Evolutionary conservation across 495 filamentous ascomycete species (phyloP).

Genomic region (Neurospora pannonica): DNA sequence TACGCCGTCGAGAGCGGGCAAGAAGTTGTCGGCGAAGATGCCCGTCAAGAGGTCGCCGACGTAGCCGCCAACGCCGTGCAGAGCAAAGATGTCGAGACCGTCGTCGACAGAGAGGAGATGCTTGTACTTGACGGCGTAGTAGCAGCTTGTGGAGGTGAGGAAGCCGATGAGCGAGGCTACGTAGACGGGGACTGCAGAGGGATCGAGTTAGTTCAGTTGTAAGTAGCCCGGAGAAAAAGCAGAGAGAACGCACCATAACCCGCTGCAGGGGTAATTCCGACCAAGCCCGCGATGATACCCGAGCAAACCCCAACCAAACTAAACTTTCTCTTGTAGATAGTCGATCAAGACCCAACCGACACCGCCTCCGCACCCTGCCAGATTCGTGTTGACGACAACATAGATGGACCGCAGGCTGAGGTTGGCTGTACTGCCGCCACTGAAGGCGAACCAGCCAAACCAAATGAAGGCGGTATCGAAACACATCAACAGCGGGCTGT

Average conservation of each 20-base stretch:
- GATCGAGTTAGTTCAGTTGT: not conserved
- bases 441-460: conserved; percentile 98
- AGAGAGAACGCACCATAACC: conserved; percentile 28
- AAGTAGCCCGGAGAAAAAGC: not conserved
- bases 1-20: conserved; percentile 60
- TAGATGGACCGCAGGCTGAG: conserved; percentile 82
- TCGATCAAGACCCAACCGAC: conserved; percentile 83
- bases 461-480: conserved; percentile 89
- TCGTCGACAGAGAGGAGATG: conserved; percentile 67
- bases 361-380: conserved; percentile 72
- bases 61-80: conserved; percentile 67
- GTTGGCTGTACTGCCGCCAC: conserved; percentile 84
- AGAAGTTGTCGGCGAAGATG: conserved; percentile 54
- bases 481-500: conserved; percentile 91
- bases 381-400: conserved; percentile 88
- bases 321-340: conserved; percentile 77
- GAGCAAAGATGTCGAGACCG: conserved; percentile 72
- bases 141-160: conserved; percentile 69
- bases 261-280: conserved; percentile 77
- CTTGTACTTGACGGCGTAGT: conserved; percentile 83
- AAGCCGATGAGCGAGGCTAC: conserved; percentile 74
- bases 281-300: conserved; percentile 75
- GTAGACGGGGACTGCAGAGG: conserved; percentile 65
- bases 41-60: conserved; percentile 70
- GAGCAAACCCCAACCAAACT: conserved; percentile 97